Evolutionary conservation across 805 yeast species (phyloP), one percentile per base, ranked within the genome.

Genomic region (Candida taoyuanica): DNA sequence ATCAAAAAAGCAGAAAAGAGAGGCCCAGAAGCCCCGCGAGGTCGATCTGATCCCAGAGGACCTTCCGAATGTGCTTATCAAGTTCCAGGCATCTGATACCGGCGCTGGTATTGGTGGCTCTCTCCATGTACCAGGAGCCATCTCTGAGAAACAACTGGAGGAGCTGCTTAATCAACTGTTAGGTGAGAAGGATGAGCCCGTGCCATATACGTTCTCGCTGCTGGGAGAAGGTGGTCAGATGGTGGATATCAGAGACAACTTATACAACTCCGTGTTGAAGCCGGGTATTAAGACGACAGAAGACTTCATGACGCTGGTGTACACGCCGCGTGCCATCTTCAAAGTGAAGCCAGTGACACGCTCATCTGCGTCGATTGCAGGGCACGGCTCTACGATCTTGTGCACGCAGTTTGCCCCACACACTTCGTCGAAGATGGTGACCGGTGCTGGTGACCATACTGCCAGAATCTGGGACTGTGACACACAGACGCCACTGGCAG

Each of bases 381-480:
- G 98, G 5, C 98, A 93, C 58, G 96, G 96, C 1, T 77, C 95
- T 3, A 93, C 98, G 0, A 86, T 93, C 44, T 67, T 93, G 47
- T 85, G 96, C 43, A 83, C 93, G 29, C 89, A 85, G 46, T 93
- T 93, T 71, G 94, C 98, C 2, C 98, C 98, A 21, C 73, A 84
- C 53, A 81, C 89, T 14, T 76, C 91, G 14, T 72, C 89, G 3
- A 70, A 85, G 49, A 78, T 89, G 82, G 93, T 85, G 29, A 84
- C 97, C 0, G 98, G 98, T 26, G 86, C 96, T 5, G 98, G 98
- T 31, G 98, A 93, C 62, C 76, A 82, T 26, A 89, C 98, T 7
- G 97, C 98, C 3, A 71, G 98, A 57, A 75, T 91, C 33, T 93
- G 98, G 98, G 97, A 89, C 63, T 85, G 96, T 60, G 81, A 87